Evolutionary conservation across 768 basidiomycete species (phyloP).

Genomic region (Serpula lacrymans): DNA sequence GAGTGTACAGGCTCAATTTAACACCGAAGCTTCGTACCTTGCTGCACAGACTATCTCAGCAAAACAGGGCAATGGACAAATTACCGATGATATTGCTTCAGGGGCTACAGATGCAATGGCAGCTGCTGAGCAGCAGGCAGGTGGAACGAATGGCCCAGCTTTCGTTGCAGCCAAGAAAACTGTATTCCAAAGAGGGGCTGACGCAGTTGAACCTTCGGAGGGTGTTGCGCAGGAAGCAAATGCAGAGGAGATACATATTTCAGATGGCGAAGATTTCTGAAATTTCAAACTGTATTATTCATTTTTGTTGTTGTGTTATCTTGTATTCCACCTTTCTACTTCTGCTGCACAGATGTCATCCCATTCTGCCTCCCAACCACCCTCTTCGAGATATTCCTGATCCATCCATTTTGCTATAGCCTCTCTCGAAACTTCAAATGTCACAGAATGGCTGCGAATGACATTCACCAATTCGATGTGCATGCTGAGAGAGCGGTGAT

Average conservation of each 20-base stretch:
- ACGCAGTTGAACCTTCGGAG: slow-evolving; percentile 25
- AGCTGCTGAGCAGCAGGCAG: slow-evolving; percentile 67
- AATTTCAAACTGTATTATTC: slow-evolving; percentile 10
- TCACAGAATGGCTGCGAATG: slow-evolving; percentile 60
- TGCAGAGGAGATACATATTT: slow-evolving; percentile 85
- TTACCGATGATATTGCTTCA: slow-evolving; percentile 41
- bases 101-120: slow-evolving; percentile 79
- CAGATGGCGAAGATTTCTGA: slow-evolving; percentile 74
- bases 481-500: slow-evolving; percentile 61
- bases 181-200: slow-evolving; percentile 36
- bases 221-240: slow-evolving; percentile 41
- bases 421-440: slow-evolving; percentile 67
- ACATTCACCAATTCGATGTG: slow-evolving; percentile 53
- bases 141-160: slow-evolving; percentile 53
- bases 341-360: slow-evolving; percentile 78
- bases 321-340: slow-evolving; percentile 64
- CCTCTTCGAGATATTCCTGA: slow-evolving; percentile 64
- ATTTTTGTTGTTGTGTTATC: slow-evolving; percentile 18
- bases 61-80: slow-evolving; percentile 50
- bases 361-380: slow-evolving; percentile 69
- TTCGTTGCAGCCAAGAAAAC: slow-evolving; percentile 78
- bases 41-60: slow-evolving; percentile 86
- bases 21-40: slow-evolving; percentile 92
- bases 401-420: slow-evolving; percentile 65
- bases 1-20: slow-evolving; percentile 97